phyloP scores from a whole-genome alignment of 768 basidiomycete species.

The Panellus pusillus region DNA sequence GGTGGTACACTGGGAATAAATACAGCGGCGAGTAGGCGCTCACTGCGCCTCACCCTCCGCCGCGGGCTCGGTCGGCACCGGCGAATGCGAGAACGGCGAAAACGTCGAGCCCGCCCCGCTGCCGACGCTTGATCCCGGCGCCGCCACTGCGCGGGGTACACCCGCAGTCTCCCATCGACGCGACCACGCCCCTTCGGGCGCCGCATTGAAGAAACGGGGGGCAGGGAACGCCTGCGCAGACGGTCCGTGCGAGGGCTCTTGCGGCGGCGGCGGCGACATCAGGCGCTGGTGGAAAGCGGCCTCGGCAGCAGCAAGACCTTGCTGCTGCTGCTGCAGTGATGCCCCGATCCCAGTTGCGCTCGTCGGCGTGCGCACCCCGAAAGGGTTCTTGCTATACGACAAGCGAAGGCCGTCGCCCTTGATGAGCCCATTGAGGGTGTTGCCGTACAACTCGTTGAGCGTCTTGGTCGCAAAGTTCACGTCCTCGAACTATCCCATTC shows the following conservation, averaged over 20 bases:
- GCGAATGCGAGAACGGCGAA: constrained; percentile 18
- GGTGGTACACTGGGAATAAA: constrained; percentile 7
- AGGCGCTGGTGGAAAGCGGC: constrained; percentile 17
- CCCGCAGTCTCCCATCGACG: constrained; percentile 11
- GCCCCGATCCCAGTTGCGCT: constrained; percentile 43
- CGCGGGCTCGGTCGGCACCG: constrained; percentile 5
- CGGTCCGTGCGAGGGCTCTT: background rate
- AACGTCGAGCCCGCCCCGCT: constrained; percentile 3
- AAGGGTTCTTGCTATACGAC: constrained; percentile 97
- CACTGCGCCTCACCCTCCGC: constrained; percentile 11
- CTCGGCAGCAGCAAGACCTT: constrained; percentile 3
- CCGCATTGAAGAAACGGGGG: constrained; percentile 13
- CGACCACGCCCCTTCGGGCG: constrained; percentile 9
- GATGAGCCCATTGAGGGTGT: constrained; percentile 87
- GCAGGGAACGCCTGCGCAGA: constrained; percentile 3
- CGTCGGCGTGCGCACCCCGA: constrained; percentile 86
- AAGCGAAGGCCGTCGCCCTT: constrained; percentile 95
- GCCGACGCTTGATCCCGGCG: background rate
- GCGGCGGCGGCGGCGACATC: constrained; percentile 14
- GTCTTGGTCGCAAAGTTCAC: constrained; percentile 82
- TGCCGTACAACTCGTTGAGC: constrained; percentile 87
- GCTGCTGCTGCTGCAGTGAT: constrained; percentile 44
- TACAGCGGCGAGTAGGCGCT: background rate
- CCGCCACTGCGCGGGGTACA: constrained; percentile 1
- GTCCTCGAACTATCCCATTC: constrained; percentile 75